Evolutionary conservation across 2,329 filamentous ascomycete genomes (phyloP).

Genomic region (Cyphellophora europaea): DNA sequence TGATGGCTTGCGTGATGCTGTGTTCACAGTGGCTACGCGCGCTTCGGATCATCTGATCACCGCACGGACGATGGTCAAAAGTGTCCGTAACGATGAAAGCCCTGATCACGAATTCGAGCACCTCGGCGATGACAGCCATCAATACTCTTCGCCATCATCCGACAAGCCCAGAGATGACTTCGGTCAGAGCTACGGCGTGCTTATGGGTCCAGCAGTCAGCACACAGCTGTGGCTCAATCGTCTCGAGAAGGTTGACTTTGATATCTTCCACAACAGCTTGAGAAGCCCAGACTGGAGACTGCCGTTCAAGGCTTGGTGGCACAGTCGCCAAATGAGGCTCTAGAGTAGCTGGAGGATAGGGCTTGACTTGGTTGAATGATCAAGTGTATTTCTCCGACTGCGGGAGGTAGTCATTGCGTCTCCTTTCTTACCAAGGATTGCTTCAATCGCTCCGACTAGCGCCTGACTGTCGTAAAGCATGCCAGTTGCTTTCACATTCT

Average conservation of each 20-base stretch:
- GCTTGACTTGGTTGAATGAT: slow-evolving; percentile 7
- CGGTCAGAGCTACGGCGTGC: slow-evolving; percentile 42
- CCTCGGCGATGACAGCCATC: slow-evolving; percentile 61
- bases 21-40: slow-evolving; percentile 85
- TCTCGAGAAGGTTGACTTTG: slow-evolving; percentile 74
- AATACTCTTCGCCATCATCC: slow-evolving; percentile 29
- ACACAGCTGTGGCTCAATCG: slow-evolving; percentile 69
- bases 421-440: slow-evolving; percentile 60
- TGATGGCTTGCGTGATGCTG: slow-evolving; percentile 72
- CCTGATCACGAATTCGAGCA: slow-evolving; percentile 87
- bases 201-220: slow-evolving; percentile 65
- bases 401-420: slow-evolving; percentile 38
- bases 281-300: slow-evolving; percentile 69
- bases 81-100: slow-evolving; percentile 61
- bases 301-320: slow-evolving; percentile 67
- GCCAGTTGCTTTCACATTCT: slow-evolving; percentile 35
- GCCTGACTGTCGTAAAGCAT: slow-evolving; percentile 68
- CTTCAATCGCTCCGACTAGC: slow-evolving; percentile 64
- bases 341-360: slow-evolving; percentile 17
- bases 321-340: slow-evolving; percentile 45
- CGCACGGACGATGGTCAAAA: slow-evolving; percentile 80
- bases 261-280: slow-evolving; percentile 60
- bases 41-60: slow-evolving; percentile 96
- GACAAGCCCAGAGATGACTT: slow-evolving; percentile 48
- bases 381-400: slow-evolving; percentile 52